These are phyloP conservation scores for Fusarium secorum DNA, from an alignment of 2,329 filamentous ascomycete genomes.

Conservation along the genomic window DNA sequence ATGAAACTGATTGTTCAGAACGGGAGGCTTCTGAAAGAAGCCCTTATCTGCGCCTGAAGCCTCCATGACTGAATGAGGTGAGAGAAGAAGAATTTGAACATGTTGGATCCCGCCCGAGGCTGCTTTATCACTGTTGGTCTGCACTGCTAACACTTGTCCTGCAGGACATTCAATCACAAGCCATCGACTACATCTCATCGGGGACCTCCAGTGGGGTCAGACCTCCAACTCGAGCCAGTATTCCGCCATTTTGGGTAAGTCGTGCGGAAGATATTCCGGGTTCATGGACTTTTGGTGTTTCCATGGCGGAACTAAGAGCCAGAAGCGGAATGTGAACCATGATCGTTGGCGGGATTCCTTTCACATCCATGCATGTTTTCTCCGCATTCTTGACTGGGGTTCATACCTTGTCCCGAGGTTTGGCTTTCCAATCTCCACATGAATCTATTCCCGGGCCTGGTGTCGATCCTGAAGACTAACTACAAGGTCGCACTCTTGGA, in stretches of 20 bases:
- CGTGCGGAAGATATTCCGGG: not conserved
- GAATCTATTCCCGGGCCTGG: not conserved
- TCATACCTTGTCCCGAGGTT: not conserved
- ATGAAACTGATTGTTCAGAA: slow-evolving; percentile 63
- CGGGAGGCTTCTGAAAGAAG: slow-evolving; percentile 63
- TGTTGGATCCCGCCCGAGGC: not conserved
- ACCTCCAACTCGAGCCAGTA: not conserved
- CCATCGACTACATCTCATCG: slow-evolving; percentile 20
- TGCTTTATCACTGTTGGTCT: not conserved
- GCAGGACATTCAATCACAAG: slow-evolving; percentile 28
- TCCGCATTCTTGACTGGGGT: not conserved
- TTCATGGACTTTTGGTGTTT: not conserved
- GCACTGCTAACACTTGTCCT: not conserved
- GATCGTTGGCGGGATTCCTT: not conserved
- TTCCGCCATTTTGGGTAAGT: not conserved
- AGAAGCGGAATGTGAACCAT: not conserved
- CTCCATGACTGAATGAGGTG: slow-evolving; percentile 47
- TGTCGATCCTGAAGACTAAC: not conserved
- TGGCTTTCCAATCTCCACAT: not conserved
- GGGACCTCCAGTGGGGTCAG: slow-evolving; percentile 30
- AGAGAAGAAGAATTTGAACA: not conserved
- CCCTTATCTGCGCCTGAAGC: slow-evolving; percentile 57
- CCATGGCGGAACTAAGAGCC: not conserved
- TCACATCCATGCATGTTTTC: not conserved
- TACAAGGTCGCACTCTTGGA: not conserved